Conservation (phyloP, 169 alveolate genomes). For the Eimeria acervulina region DNA sequence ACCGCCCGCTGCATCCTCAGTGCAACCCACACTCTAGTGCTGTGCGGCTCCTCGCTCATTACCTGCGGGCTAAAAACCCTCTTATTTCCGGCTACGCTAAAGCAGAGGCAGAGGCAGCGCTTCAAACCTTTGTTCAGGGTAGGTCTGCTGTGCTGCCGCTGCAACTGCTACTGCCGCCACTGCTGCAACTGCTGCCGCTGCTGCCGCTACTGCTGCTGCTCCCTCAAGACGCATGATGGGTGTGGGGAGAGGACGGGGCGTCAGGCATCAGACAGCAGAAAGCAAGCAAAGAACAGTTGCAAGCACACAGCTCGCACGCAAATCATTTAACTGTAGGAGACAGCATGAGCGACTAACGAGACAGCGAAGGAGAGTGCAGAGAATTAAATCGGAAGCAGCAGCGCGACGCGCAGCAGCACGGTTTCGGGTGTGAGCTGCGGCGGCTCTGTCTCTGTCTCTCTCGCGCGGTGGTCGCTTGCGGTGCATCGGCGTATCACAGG, state of each 20-base stretch:
- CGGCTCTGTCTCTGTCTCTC: too few relatives aligned
- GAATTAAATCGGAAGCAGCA: too few relatives aligned
- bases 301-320: not conserved
- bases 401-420: too few relatives aligned
- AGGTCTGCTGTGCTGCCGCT: not conserved
- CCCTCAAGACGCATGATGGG: not conserved
- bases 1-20: conserved; percentile 41
- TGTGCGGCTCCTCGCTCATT: conserved; percentile 52
- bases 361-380: too few relatives aligned
- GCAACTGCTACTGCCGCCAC: not conserved
- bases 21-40: conserved; percentile 35
- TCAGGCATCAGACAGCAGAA: not conserved
- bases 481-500: too few relatives aligned
- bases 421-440: too few relatives aligned
- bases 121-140: conserved; percentile 20
- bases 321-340: too few relatives aligned
- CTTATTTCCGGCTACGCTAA: not conserved
- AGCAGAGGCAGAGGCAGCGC: conserved; percentile 39
- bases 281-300: too few relatives aligned
- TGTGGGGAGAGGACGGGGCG: not conserved
- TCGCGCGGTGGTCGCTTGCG: too few relatives aligned
- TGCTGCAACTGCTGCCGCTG: not conserved
- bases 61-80: conserved; percentile 41
- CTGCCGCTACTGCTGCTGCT: too few relatives aligned
- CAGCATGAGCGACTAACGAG: too few relatives aligned